Percentiles rank a stretch among this genome's conserved stretches.
Evolutionary conservation across 2,329 filamentous ascomycete genomes (phyloP).

Genomic region (Exophiala viscosa): DNA sequence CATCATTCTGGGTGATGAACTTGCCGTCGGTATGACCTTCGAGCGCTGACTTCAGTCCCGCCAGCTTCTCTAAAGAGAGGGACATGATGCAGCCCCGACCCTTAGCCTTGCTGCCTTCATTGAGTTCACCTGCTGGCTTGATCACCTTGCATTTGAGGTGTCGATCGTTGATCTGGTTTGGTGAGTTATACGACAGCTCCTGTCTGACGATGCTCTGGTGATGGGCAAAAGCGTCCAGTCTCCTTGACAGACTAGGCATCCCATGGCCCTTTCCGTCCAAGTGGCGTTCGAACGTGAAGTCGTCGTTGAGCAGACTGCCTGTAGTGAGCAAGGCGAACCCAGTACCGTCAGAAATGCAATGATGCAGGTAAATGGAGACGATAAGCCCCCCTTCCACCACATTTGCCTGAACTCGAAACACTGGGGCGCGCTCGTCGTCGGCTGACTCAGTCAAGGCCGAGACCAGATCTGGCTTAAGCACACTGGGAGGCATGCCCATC

Average conservation of each 20-base stretch:
- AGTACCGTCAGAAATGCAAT: slow-evolving; percentile 28
- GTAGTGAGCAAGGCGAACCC: slow-evolving; percentile 24
- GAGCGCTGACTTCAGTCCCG: slow-evolving; percentile 8
- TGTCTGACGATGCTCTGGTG: slow-evolving; percentile 21
- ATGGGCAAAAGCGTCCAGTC: slow-evolving; percentile 22
- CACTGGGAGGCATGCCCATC: slow-evolving; percentile 21
- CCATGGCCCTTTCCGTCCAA: slow-evolving; percentile 12
- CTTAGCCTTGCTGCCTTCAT: slow-evolving; percentile 5
- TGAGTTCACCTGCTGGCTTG: neutral
- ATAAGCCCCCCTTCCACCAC: slow-evolving; percentile 27
- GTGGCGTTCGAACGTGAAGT: slow-evolving; percentile 21
- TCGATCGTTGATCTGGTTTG: slow-evolving; percentile 22
- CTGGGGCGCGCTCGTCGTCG: slow-evolving; percentile 22
- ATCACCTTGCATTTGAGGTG: slow-evolving; percentile 17
- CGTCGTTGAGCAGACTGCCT: slow-evolving; percentile 23
- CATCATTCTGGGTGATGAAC: slow-evolving; percentile 21
- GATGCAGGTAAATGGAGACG: slow-evolving; percentile 27
- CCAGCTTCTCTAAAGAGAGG: slow-evolving; percentile 16
- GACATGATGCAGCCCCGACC: slow-evolving; percentile 26
- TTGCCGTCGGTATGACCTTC: slow-evolving; percentile 1
- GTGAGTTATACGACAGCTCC: slow-evolving; percentile 21
- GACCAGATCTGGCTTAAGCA: slow-evolving; percentile 25
- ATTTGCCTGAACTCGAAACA: slow-evolving; percentile 27
- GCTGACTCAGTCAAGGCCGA: slow-evolving; percentile 24
- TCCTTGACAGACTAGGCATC: slow-evolving; percentile 13